Base-by-base conservation (phyloP, 495 filamentous ascomycete species). In the Aspergillus affinis region DNA sequence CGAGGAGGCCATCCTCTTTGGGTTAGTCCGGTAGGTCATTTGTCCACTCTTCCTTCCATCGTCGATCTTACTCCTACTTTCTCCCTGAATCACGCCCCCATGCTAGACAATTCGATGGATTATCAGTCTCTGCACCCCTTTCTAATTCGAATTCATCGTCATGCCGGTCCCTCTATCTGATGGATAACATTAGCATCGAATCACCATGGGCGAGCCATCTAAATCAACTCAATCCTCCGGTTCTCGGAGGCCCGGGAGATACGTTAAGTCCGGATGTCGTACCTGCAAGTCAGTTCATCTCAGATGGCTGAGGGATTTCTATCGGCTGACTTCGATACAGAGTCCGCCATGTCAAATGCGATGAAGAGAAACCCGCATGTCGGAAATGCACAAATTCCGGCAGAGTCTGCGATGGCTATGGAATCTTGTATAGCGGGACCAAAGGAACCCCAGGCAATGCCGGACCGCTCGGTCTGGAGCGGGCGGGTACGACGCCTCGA, bases 331-430 rank as follows among this genome's bases (percentile, higher is more conserved):
- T 3, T 20, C 3, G 26, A 17, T 6, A 30, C 63, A 78, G 75
- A 54, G 65, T 67, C 19, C 73, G 84, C 26, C 72, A 72, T 50
- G 77, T 87, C 48, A 86, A 86, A 65, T 87, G 85, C 47, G 84
- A 84, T 54, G 85, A 88, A 66, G 68, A 65, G 15, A 71, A 75
- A 29, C 85, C 84, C 17, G 72, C 73, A 18, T 88, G 85, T 63
- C 70, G 63, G 9, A 74, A 78, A 47, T 88, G 85, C 61, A 54
- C 79, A 52, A 81, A 76, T 7, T 82, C 82, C 13, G 81, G 84
- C 46, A 79, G 84, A 17, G 67, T 74, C 21, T 88, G 85, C 67
- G 84, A 84, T 58, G 84, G 83, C 36, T 85, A 85, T 61, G 81
- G 73, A 17, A 72, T 82, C 59, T 82, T 80, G 80, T 78, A 79